These are phyloP conservation scores for Thecaphora thlaspeos DNA, from an alignment of 1,284 basidiomycete genomes.

Conservation along the genomic window DNA sequence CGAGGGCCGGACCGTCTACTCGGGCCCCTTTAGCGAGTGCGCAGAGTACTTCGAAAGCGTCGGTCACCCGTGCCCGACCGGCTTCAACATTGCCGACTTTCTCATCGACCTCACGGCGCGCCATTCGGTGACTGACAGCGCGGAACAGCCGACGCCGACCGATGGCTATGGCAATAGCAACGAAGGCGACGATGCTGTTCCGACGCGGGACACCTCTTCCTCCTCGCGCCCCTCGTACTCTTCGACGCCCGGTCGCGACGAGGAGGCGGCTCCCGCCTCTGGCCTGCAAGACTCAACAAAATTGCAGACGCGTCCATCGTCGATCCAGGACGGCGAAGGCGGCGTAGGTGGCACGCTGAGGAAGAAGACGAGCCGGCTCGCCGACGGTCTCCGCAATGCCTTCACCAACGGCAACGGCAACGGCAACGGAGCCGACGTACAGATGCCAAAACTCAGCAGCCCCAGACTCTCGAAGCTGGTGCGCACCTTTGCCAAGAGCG, in stretches of 20 bases:
- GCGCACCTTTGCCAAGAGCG: constrained; percentile 69
- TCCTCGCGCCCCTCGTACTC: not conserved
- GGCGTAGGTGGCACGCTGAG: constrained; percentile 5
- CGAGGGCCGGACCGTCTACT: constrained; percentile 69
- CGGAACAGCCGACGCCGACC: too few relatives aligned
- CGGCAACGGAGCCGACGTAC: constrained; percentile 59
- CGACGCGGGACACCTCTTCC: constrained; percentile 7
- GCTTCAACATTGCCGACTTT: constrained; percentile 89
- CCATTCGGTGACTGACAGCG: not conserved
- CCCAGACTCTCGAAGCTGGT: constrained; percentile 72
- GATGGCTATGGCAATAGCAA: not conserved
- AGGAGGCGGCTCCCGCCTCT: constrained; percentile 4
- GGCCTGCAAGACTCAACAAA: constrained; percentile 60
- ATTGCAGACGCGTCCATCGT: constrained; percentile 62
- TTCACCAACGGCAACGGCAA: constrained; percentile 61
- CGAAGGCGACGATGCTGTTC: not conserved
- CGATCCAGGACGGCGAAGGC: constrained; percentile 64
- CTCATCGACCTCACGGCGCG: constrained; percentile 44
- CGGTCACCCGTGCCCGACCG: constrained; percentile 82
- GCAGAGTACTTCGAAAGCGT: constrained; percentile 77
- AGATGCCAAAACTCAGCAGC: constrained; percentile 54
- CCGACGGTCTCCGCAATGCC: constrained; percentile 62
- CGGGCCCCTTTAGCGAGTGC: constrained; percentile 72
- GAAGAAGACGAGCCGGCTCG: constrained; percentile 71
- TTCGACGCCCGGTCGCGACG: constrained; percentile 9